A percentile compares a stretch with the other conserved stretches of the same genome.
Conservation (phyloP, 1,284 basidiomycete species). For the Xerocomus minutiporus region DNA sequence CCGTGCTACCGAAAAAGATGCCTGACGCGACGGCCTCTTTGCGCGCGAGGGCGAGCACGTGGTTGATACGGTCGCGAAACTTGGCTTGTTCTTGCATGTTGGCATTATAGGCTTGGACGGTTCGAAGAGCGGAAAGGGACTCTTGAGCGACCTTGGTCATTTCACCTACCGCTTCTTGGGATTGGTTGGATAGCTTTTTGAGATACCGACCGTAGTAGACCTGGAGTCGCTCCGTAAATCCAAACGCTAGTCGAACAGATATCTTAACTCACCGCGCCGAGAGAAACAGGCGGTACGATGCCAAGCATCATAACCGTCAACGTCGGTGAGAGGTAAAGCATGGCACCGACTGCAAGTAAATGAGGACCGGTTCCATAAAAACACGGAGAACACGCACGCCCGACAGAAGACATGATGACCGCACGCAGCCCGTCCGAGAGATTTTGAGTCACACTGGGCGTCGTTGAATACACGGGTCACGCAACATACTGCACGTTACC, state of each 20-base stretch:
- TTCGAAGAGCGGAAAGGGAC: constrained; percentile 87
- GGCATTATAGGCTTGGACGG: constrained; percentile 89
- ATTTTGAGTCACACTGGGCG: constrained; percentile 76
- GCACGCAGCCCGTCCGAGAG: constrained; percentile 88
- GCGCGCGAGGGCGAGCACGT: constrained; percentile 73
- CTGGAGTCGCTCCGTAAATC: constrained; percentile 34
- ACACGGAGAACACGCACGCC: constrained; percentile 50
- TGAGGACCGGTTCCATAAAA: constrained; percentile 1
- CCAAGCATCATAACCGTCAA: constrained; percentile 91
- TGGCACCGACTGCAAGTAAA: constrained; percentile 70
- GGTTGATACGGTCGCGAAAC: constrained; percentile 62
- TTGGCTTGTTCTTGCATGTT: constrained; percentile 67
- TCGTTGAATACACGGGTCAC: not conserved
- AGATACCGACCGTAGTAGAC: constrained; percentile 95
- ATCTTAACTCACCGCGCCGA: constrained; percentile 73
- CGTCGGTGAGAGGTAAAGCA: constrained; percentile 92
- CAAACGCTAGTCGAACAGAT: not conserved
- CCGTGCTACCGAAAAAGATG: constrained; percentile 90
- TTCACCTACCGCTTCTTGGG: constrained; percentile 91
- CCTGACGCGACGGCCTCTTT: constrained; percentile 90
- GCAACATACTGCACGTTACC: constrained; percentile 37
- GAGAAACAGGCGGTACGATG: constrained; percentile 91
- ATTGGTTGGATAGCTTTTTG: constrained; percentile 85
- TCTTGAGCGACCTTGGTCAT: constrained; percentile 94
- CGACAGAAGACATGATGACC: constrained; percentile 84